phyloP scores from a whole-genome alignment of 495 filamentous ascomycete genomes.

The Xeromyces bisporus region DNA sequence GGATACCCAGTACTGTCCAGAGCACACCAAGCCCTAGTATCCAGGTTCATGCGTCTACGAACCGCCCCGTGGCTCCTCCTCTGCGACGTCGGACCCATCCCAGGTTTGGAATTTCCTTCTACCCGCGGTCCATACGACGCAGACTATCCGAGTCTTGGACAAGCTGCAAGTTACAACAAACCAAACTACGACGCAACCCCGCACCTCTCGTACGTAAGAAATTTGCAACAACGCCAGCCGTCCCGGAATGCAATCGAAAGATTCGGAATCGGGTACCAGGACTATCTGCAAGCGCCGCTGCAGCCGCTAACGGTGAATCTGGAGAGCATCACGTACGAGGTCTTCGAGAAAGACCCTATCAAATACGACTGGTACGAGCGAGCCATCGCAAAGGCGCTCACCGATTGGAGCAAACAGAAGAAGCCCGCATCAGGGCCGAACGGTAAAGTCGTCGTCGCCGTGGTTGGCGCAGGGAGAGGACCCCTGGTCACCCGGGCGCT shows the following conservation, averaged over 20 bases:
- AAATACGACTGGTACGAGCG: slow-evolving; percentile 94
- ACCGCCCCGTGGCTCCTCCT: slow-evolving; percentile 67
- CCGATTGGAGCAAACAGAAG: slow-evolving; percentile 55
- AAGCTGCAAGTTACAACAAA: slow-evolving; percentile 35
- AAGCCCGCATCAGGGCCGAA: slow-evolving; percentile 54
- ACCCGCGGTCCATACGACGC: slow-evolving; percentile 23
- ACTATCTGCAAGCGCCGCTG: slow-evolving; percentile 85
- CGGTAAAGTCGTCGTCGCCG: slow-evolving; percentile 69
- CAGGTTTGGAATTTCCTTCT: slow-evolving; percentile 28
- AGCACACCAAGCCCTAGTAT: slow-evolving; percentile 61
- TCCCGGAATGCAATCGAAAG: slow-evolving; percentile 43
- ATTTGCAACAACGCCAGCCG: slow-evolving; percentile 72
- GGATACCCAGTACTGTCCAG: slow-evolving; percentile 74
- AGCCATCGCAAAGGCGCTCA: slow-evolving; percentile 64
- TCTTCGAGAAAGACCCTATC: slow-evolving; percentile 94
- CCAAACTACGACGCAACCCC: slow-evolving; percentile 40
- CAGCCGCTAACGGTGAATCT: slow-evolving; percentile 93
- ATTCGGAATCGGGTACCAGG: slow-evolving; percentile 69
- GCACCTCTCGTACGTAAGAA: slow-evolving; percentile 65
- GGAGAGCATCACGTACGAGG: slow-evolving; percentile 93
- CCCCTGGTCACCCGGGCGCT: slow-evolving; percentile 78
- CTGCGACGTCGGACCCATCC: slow-evolving; percentile 55
- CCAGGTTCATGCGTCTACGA: slow-evolving; percentile 67
- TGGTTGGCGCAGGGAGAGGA: slow-evolving; percentile 83
- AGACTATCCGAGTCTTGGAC: slow-evolving; percentile 49